Base-by-base conservation (phyloP, 2,329 filamentous ascomycete species). In the Podosphaera leucotricha region DNA sequence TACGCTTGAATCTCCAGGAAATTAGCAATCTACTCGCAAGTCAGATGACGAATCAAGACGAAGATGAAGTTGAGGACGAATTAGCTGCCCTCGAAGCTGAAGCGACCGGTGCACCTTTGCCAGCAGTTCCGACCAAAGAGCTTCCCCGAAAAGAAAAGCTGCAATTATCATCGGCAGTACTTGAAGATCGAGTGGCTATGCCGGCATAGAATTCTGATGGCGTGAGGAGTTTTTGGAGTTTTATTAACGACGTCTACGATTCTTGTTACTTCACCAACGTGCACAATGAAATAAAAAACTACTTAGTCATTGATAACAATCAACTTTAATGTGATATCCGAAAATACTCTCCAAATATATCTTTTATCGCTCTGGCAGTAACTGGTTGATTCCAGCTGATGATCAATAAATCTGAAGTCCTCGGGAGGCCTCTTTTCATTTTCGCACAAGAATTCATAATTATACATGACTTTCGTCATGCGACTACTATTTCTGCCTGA, bases 31-130 rank as follows among this genome's bases (percentile, higher is more conserved):
- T 94, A 71, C 72, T 98, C 2, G 81, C 78, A 28, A 81, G 81
- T 11, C 75, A 78, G 53, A 86, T 98, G 65, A 83, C 85, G 13
- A 90, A 85, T 56, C 80, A 92, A 55, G 90, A 98, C 61, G 90
- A 98, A 61, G 87, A 95, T 57, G 90, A 94, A 56, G 90, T 98
- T 28, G 90, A 98, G 59, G 86, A 94, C 56, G 90, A 98, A 63
- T 66, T 98, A 43, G 83, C 81, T 45, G 78, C 77, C 1, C 67
- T 98, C 50, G 80, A 86, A 60, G 67, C 66, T 36, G 75, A 86
- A 55, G 60, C 59, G 36, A 13, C 41, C 16, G 62, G 60, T 28
- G 48, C 54, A 37, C 47, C 51, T 8, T 45, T 58, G 30, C 56
- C 57, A 24, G 49, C 52, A 41, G 56, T 54, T 28, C 56, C 57